Conservation (phyloP, 2,329 filamentous ascomycete species). For the Didymellaceae sp. region DNA sequence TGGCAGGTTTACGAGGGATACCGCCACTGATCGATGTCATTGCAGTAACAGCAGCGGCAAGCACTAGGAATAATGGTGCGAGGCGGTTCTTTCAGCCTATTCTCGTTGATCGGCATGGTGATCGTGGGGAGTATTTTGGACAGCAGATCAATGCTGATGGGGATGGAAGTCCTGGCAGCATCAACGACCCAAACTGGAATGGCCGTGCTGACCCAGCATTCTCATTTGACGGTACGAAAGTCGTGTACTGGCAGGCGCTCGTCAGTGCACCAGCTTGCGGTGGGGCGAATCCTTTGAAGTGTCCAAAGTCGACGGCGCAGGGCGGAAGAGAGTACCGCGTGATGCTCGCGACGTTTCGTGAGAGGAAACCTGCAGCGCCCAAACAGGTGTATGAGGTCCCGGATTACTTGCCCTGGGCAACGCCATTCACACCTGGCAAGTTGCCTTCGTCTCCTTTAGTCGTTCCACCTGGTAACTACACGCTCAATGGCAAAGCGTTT, state of each 20-base stretch:
- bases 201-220: slow-evolving; percentile 54
- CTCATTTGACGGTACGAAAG: slow-evolving; percentile 51
- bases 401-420: slow-evolving; percentile 47
- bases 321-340: slow-evolving; percentile 50
- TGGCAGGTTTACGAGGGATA: slow-evolving; percentile 51
- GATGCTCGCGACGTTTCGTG: slow-evolving; percentile 52
- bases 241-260: slow-evolving; percentile 54
- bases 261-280: slow-evolving; percentile 52
- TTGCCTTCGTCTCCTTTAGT: background rate
- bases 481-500: slow-evolving; percentile 16
- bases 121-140: slow-evolving; percentile 55
- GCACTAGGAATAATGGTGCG: slow-evolving; percentile 55
- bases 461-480: slow-evolving; percentile 15
- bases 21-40: slow-evolving; percentile 52
- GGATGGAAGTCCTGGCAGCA: slow-evolving; percentile 13
- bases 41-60: slow-evolving; percentile 33
- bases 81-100: slow-evolving; percentile 57
- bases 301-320: slow-evolving; percentile 49
- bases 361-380: slow-evolving; percentile 34
- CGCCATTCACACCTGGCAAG: slow-evolving; percentile 35
- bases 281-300: slow-evolving; percentile 52
- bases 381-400: slow-evolving; percentile 33
- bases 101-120: slow-evolving; percentile 54
- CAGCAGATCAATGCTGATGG: slow-evolving; percentile 50
- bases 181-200: slow-evolving; percentile 59